A percentile compares a stretch with the other conserved stretches of the same genome.
These are phyloP conservation scores for Neopestalotiopsis sp. DNA, from an alignment of 2,329 filamentous ascomycete species.

Conservation along the genomic window DNA sequence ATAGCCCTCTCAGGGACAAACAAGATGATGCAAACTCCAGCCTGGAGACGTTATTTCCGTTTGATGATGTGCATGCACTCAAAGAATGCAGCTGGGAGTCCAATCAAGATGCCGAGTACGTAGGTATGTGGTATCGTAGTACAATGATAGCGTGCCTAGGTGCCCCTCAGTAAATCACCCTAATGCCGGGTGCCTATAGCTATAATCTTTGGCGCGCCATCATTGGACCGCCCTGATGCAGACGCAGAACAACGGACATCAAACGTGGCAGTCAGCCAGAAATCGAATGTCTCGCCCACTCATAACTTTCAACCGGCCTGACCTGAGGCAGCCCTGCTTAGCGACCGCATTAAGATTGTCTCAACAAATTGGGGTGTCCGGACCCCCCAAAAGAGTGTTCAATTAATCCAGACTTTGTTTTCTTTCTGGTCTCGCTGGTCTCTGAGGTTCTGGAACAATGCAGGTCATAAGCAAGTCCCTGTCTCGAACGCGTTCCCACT, in stretches of 20 bases:
- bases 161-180: background rate
- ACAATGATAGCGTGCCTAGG: background rate
- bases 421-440: background rate
- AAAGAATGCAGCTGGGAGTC: too few species aligned
- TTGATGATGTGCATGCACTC: too few species aligned
- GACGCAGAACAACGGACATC: background rate
- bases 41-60: too few species aligned
- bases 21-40: too few species aligned
- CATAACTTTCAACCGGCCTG: too few species aligned
- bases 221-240: background rate
- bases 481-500: conserved; percentile 8
- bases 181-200: background rate
- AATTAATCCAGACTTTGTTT: background rate
- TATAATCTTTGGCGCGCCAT: background rate
- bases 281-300: background rate
- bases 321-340: background rate
- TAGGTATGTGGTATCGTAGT: background rate
- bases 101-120: too few species aligned
- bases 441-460: background rate
- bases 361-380: background rate
- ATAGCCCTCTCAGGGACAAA: too few species aligned
- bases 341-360: background rate
- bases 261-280: background rate
- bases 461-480: conserved; percentile 12
- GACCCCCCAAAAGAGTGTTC: background rate